Percentiles rank a stretch among this genome's conserved stretches.
Conservation (phyloP, 495 filamentous ascomycete genomes). For the Astrothelium macrocarpum region DNA sequence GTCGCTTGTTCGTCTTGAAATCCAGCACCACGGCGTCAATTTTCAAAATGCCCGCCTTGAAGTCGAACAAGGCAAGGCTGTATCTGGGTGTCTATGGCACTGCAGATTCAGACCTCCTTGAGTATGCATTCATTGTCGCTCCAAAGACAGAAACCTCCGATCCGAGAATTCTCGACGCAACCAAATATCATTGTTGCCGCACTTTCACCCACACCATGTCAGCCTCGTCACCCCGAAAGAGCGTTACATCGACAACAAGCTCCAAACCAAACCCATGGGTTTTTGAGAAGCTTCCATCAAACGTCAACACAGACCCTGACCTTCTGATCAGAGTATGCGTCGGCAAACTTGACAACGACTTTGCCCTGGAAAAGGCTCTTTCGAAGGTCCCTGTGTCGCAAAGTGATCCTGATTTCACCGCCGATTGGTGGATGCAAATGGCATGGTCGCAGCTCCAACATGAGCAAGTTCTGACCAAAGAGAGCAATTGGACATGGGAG, state of each 20-base stretch:
- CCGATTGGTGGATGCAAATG: background rate
- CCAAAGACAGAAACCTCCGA: background rate
- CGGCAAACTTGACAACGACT: background rate
- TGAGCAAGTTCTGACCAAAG: background rate
- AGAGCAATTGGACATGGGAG: background rate
- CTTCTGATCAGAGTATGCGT: background rate
- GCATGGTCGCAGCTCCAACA: background rate
- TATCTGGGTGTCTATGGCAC: background rate
- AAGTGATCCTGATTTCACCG: background rate
- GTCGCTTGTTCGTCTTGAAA: background rate
- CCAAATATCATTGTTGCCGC: background rate
- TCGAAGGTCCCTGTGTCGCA: background rate
- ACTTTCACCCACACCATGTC: background rate
- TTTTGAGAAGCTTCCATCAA: background rate
- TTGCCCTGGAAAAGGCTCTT: background rate
- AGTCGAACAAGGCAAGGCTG: background rate
- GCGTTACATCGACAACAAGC: background rate
- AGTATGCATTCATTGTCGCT: background rate
- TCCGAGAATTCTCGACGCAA: background rate
- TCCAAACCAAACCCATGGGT: background rate
- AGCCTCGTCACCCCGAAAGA: background rate
- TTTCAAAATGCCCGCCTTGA: background rate
- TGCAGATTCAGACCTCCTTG: background rate
- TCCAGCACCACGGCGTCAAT: background rate
- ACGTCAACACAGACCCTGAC: background rate